Conservation (phyloP, 2,329 filamentous ascomycete genomes). For the Lecanoromycetidae sp. region DNA sequence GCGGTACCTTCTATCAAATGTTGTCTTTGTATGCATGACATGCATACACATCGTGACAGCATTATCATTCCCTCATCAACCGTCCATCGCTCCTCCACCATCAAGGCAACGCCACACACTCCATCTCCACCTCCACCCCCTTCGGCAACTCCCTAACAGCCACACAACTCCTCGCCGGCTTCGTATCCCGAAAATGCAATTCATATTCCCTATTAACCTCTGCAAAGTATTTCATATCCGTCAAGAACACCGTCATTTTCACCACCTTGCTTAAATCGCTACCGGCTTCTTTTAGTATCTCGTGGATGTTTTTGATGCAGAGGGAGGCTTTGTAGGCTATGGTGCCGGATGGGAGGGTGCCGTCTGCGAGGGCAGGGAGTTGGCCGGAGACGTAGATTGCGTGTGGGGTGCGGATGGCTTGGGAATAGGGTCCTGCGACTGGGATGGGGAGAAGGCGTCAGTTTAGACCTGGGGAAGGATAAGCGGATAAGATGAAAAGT, state of each 20-base stretch:
- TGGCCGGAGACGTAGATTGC: constrained; percentile 62
- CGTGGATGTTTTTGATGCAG: constrained; percentile 68
- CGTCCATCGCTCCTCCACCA: neutral
- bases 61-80: neutral
- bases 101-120: constrained; percentile 63
- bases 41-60: neutral
- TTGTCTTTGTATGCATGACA: neutral
- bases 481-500: no score
- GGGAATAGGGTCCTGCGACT: constrained; percentile 27
- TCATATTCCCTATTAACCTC: constrained; percentile 78
- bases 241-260: constrained; percentile 58
- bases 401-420: constrained; percentile 55
- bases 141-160: constrained; percentile 80
- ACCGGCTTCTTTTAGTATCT: constrained; percentile 70
- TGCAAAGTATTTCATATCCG: constrained; percentile 52
- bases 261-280: constrained; percentile 57
- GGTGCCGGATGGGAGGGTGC: constrained; percentile 49
- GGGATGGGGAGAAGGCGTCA: neutral
- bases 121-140: constrained; percentile 76
- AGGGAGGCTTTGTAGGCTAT: constrained; percentile 58
- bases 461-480: neutral
- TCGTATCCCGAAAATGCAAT: constrained; percentile 56
- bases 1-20: no score
- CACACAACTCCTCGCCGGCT: constrained; percentile 79
- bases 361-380: constrained; percentile 57